Evolutionary conservation across 768 basidiomycete genomes (phyloP).

Genomic region (Termitomyces sp.): DNA sequence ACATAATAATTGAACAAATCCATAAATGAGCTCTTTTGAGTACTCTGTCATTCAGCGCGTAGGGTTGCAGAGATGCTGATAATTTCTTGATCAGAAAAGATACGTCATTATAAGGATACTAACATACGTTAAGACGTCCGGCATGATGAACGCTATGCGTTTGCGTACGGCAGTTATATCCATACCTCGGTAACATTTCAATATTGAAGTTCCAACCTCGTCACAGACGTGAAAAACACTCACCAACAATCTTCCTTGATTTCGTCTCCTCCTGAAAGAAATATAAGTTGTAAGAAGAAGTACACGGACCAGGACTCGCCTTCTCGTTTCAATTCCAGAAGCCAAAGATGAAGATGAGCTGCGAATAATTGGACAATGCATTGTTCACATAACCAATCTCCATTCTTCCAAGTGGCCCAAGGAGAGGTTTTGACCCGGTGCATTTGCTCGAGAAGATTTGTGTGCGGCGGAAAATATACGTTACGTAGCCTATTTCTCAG

Average conservation of each 20-base stretch:
- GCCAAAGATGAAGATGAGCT: conserved; percentile 23
- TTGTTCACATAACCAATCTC: conserved; percentile 24
- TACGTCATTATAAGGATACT: background rate
- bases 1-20: background rate
- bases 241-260: conserved; percentile 24
- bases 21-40: background rate
- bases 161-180: conserved; percentile 26
- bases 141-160: conserved; percentile 20
- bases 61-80: conserved; percentile 19
- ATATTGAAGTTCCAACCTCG: background rate
- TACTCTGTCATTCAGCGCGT: conserved; percentile 2
- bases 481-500: background rate
- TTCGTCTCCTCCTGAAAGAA: conserved; percentile 5
- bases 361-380: conserved; percentile 23
- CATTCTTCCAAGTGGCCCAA: conserved; percentile 20
- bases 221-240: background rate
- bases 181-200: conserved; percentile 19
- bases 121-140: conserved; percentile 20
- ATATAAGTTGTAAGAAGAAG: background rate
- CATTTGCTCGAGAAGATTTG: conserved; percentile 8
- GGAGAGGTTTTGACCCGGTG: conserved; percentile 8
- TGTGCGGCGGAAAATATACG: background rate
- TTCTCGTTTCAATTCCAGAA: conserved; percentile 16
- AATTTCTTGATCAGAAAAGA: background rate
- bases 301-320: conserved; percentile 8